Evolutionary conservation across 208 protist genomes (phyloP).

Genomic region (Leishmania gerbilli): DNA sequence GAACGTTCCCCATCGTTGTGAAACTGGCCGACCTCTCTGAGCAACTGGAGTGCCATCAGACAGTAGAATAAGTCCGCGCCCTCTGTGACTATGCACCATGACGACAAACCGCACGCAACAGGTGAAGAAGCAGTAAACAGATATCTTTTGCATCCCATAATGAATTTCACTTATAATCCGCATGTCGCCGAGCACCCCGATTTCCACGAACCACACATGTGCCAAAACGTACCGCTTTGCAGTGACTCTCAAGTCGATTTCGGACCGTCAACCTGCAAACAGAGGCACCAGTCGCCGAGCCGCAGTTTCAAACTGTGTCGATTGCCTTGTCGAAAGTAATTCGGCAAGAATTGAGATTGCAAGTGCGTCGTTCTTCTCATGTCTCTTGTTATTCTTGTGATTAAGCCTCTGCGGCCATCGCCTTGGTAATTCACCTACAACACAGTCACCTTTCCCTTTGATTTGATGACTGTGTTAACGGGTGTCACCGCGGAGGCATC

Average conservation of each 20-base stretch:
- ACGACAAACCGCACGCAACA: not conserved
- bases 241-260: not conserved
- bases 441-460: no score
- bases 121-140: not conserved
- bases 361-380: not conserved
- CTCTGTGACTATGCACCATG: not conserved
- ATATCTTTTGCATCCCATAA: not conserved
- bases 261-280: not conserved
- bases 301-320: not conserved
- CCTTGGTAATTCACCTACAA: no score
- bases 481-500: no score
- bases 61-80: not conserved
- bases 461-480: no score
- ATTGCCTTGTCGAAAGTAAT: not conserved
- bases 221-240: not conserved
- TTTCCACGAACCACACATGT: not conserved
- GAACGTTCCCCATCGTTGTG: not conserved
- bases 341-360: not conserved
- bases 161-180: not conserved
- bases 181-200: not conserved
- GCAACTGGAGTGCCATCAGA: not conserved
- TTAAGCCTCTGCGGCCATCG: not conserved
- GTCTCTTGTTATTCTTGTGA: not conserved
- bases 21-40: slow-evolving; percentile 1
- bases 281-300: not conserved